Base-by-base conservation (phyloP, 306 rosid species). In the Abrus precatorius region DNA sequence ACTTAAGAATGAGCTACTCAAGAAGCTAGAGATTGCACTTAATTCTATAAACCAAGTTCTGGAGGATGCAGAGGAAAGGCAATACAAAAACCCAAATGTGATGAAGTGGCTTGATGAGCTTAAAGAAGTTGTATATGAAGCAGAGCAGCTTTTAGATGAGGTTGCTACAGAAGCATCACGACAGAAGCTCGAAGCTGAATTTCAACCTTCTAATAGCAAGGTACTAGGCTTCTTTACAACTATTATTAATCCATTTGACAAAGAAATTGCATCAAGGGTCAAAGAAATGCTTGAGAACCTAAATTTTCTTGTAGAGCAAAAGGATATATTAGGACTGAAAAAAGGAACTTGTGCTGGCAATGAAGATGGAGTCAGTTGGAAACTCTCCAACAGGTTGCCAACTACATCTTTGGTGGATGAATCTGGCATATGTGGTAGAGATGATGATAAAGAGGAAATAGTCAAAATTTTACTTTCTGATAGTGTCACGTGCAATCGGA, bases 1-100 rank as follows among this genome's bases (percentile, higher is more conserved):
- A 14, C 32, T 32, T 54, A n/a, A 14, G 0, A 36, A 40, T 1
- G 12, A 6, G 3, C 10, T 72, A 53, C 79, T 78, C 9, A 12
- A 45, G 3, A 40, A 78, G 38, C 57, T 88, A 29, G 34, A 38
- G 2, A 8, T 55, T 9, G 62, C 64, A 1, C 40, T 81, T 9
- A 49, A 32, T 8, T 66, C 82, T 3, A 44, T 82, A n/a, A 59
- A 61, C n/a, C 11, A 7, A 32, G 57, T 85, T 30, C 48, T 88
- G 7, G 76, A 78, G 1, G 89, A 88, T 70, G 86, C 89, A 8
- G 86, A 88, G 69, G 62, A 61, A 49, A 83, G 49, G 54, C 89
- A 88, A 14, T 50, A 80, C 5, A 10, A 7, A 5, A 60, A 1
- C 32, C 61, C 52, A 1, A 33, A 27, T 0, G 84, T 88, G 8